Percentiles rank a stretch among this genome's conserved stretches.
These are phyloP conservation scores for Monocercomonoides exilis DNA, from an alignment of 78 protist genomes.

Conservation along the genomic window DNA sequence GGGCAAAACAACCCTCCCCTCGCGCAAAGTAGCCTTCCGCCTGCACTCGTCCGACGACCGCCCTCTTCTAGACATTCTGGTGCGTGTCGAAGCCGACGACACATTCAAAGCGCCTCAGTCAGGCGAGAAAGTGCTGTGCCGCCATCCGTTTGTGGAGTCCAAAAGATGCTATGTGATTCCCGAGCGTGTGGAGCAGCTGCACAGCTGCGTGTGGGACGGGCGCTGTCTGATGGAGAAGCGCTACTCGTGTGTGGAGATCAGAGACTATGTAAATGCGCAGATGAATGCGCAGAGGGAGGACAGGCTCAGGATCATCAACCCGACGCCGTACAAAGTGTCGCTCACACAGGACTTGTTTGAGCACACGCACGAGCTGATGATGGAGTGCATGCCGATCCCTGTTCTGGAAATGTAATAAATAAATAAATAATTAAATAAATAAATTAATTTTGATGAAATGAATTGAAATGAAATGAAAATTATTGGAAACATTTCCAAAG, in stretches of 20 bases:
- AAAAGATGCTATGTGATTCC: conserved; percentile 50
- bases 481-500: too few relatives aligned
- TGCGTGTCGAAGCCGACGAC: too few relatives aligned
- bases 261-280: conserved; percentile 37
- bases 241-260: conserved; percentile 11
- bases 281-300: conserved; percentile 44
- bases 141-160: conserved; percentile 58
- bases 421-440: too few relatives aligned
- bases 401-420: too few relatives aligned
- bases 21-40: conserved; percentile 50
- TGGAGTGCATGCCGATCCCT: not conserved
- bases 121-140: conserved; percentile 50
- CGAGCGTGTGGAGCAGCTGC: conserved; percentile 35
- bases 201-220: conserved; percentile 34
- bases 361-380: not conserved
- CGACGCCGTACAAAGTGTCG: conserved; percentile 57
- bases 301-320: conserved; percentile 50
- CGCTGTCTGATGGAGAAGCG: not conserved
- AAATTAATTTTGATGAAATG: too few relatives aligned
- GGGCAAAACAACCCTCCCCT: conserved; percentile 46
- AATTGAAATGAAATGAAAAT: too few relatives aligned
- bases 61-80: too few relatives aligned
- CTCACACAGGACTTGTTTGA: not conserved
- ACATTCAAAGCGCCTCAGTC: too few relatives aligned
- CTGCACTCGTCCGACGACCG: too few relatives aligned